phyloP scores from a whole-genome alignment of 345 rosid genomes.

The Heritiera fomes region DNA sequence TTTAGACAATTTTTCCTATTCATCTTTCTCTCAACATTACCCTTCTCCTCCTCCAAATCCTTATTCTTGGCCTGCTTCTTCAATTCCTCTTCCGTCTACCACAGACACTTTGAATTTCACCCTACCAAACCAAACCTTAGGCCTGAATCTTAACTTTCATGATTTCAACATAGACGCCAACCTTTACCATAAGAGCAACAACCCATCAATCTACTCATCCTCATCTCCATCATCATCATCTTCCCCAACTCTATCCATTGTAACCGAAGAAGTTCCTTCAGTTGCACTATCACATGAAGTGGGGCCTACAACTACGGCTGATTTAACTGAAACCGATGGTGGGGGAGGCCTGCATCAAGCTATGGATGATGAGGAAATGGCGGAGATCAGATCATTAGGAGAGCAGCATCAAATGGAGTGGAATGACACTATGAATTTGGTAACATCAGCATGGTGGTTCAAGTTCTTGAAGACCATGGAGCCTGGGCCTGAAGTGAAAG shows the following conservation, averaged over 20 bases:
- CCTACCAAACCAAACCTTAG: conserved; percentile 69
- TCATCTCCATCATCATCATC: conserved; percentile 63
- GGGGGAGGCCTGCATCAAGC: conserved; percentile 59
- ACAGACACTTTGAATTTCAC: conserved; percentile 45
- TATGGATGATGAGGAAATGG: conserved; percentile 67
- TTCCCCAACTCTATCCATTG: conserved; percentile 38
- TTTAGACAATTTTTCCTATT: conserved; percentile 30
- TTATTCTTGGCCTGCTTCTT: conserved; percentile 50
- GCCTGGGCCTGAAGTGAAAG: conserved; percentile 39
- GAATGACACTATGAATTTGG: conserved; percentile 69
- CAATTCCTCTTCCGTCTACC: conserved; percentile 27
- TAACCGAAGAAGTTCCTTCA: conserved; percentile 29
- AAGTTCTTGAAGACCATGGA: conserved; percentile 67
- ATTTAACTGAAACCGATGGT: conserved; percentile 36
- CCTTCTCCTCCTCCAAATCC: conserved; percentile 36
- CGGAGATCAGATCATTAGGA: conserved; percentile 74
- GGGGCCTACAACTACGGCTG: conserved; percentile 30
- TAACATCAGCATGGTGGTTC: conserved; percentile 80
- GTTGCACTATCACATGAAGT: conserved; percentile 25
- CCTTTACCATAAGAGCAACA: conserved; percentile 40
- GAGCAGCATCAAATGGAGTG: conserved; percentile 81
- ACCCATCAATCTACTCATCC: conserved; percentile 43
- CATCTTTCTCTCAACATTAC: conserved; percentile 24
- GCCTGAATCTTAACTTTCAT: conserved; percentile 78
- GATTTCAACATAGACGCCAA: conserved; percentile 70